Percentiles rank a stretch among this genome's conserved stretches.
These are phyloP conservation scores for Naganishia cerealis DNA, from an alignment of 1,284 basidiomycete genomes.

Conservation along the genomic window DNA sequence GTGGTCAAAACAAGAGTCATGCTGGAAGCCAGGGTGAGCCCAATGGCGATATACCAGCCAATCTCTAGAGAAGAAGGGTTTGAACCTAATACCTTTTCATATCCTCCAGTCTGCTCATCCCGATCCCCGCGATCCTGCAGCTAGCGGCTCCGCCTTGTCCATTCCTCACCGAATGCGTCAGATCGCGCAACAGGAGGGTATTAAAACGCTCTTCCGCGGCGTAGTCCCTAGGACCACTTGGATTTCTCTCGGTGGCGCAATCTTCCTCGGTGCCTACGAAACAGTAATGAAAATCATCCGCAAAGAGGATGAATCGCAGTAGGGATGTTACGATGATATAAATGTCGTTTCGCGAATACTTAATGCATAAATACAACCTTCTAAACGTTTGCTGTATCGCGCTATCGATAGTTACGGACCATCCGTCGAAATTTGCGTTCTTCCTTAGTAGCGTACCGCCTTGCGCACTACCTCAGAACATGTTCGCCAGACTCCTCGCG, in stretches of 20 bases:
- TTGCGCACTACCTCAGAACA: slow-evolving; percentile 26
- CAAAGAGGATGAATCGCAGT: neutral
- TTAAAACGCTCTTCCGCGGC: slow-evolving; percentile 76
- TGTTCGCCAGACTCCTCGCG: slow-evolving; percentile 34
- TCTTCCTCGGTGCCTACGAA: slow-evolving; percentile 94
- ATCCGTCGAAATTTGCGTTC: neutral
- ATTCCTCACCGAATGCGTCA: slow-evolving; percentile 61
- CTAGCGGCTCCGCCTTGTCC: slow-evolving; percentile 56
- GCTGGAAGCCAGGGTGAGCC: slow-evolving; percentile 76
- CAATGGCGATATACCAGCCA: neutral
- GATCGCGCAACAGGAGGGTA: slow-evolving; percentile 75
- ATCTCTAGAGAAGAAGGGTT: neutral
- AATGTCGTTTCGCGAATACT: neutral
- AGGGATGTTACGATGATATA: neutral
- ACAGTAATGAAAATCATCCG: slow-evolving; percentile 24
- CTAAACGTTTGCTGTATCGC: neutral
- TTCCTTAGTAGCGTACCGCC: neutral
- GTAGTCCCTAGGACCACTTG: slow-evolving; percentile 87
- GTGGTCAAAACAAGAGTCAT: slow-evolving; percentile 97
- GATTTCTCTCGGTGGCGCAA: slow-evolving; percentile 94
- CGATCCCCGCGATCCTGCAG: slow-evolving; percentile 38
- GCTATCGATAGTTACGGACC: too few relatives aligned
- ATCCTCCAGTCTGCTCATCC: slow-evolving; percentile 21
- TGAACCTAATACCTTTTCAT: neutral
- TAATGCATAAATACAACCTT: neutral